Percentiles rank a stretch among this genome's conserved stretches.
Evolutionary conservation across 2,329 filamentous ascomycete genomes (phyloP).

Genomic region (Ustilaginoidea virens): DNA sequence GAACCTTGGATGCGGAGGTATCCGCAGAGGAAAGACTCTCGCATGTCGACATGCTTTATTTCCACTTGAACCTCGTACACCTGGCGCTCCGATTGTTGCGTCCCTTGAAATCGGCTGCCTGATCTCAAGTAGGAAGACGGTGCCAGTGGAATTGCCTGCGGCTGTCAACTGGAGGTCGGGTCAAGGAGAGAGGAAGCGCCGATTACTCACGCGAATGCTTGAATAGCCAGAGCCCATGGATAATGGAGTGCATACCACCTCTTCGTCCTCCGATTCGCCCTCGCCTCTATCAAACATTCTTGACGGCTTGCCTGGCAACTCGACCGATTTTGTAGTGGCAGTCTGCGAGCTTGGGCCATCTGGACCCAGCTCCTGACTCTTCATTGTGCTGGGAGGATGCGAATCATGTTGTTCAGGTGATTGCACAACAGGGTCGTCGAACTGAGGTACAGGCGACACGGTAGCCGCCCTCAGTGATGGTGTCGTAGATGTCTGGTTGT

Average conservation of each 20-base stretch:
- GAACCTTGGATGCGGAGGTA: slow-evolving; percentile 89
- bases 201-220: slow-evolving; percentile 17
- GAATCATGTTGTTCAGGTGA: slow-evolving; percentile 17
- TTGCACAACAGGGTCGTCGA: slow-evolving; percentile 16
- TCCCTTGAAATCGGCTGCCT: slow-evolving; percentile 78
- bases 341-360: slow-evolving; percentile 3
- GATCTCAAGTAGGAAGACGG: slow-evolving; percentile 76
- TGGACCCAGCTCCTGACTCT: slow-evolving; percentile 13
- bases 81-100: slow-evolving; percentile 84
- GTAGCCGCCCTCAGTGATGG: slow-evolving; percentile 24
- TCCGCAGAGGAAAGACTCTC: slow-evolving; percentile 85
- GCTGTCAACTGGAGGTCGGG: slow-evolving; percentile 4
- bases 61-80: slow-evolving; percentile 93
- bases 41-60: slow-evolving; percentile 90
- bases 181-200: slow-evolving; percentile 1
- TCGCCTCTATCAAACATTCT: slow-evolving; percentile 12
- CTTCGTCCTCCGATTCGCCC: slow-evolving; percentile 11
- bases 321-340: neutral
- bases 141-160: slow-evolving; percentile 57
- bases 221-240: slow-evolving; percentile 24
- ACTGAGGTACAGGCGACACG: slow-evolving; percentile 26
- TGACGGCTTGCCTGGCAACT: slow-evolving; percentile 4
- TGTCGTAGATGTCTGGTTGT: slow-evolving; percentile 12
- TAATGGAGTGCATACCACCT: slow-evolving; percentile 12
- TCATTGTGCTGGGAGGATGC: slow-evolving; percentile 14